phyloP scores from a whole-genome alignment of 164 flowering plant species.

The Umbilicus rupestris region DNA sequence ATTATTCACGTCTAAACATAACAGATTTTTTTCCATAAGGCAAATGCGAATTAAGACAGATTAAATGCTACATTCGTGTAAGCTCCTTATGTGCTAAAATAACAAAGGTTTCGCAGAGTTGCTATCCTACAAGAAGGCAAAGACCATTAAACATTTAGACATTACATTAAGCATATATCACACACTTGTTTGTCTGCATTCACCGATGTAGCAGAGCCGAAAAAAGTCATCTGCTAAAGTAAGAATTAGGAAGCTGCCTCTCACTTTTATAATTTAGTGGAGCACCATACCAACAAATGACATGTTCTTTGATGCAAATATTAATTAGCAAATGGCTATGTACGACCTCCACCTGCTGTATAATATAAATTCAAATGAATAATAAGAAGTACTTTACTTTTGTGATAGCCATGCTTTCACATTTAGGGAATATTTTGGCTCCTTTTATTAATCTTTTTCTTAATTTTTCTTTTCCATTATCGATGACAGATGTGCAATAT shows the following conservation, averaged over 20 bases:
- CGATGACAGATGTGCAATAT: conserved; percentile 47
- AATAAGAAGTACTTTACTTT: neutral
- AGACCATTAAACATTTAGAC: neutral
- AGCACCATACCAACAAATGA: neutral
- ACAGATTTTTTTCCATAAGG: neutral
- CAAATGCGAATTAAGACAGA: neutral
- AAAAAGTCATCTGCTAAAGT: neutral
- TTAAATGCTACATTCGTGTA: neutral
- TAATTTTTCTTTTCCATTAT: neutral
- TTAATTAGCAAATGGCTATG: neutral
- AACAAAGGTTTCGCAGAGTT: neutral
- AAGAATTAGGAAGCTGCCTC: neutral
- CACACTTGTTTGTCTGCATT: neutral
- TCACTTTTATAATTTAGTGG: no score
- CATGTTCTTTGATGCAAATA: neutral
- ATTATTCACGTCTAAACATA: neutral
- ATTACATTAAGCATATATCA: neutral
- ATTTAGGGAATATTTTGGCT: neutral
- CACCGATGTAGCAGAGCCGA: neutral
- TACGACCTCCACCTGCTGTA: neutral
- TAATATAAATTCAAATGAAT: neutral
- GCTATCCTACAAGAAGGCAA: neutral
- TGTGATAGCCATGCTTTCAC: neutral
- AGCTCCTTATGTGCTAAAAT: no score
- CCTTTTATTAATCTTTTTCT: neutral